Percentiles rank a stretch among this genome's conserved stretches.
phyloP scores from a whole-genome alignment of 2,329 filamentous ascomycete genomes.

The Corinectria fuckeliana region DNA sequence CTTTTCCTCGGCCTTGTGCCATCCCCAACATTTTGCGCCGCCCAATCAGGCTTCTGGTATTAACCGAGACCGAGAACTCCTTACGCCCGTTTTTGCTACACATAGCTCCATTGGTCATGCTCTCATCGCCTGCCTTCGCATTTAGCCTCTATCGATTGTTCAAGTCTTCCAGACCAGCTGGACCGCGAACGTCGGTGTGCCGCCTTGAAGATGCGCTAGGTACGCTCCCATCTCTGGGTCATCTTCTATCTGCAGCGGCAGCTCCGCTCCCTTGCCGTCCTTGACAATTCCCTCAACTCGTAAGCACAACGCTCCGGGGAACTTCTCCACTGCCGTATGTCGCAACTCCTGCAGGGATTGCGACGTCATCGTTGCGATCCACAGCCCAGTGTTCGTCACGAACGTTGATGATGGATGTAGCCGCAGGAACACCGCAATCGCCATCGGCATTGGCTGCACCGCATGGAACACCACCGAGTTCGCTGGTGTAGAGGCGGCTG shows the following conservation, averaged over 20 bases:
- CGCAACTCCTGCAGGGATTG: constrained; percentile 67
- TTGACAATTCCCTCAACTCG: constrained; percentile 72
- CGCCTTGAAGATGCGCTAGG: constrained; percentile 65
- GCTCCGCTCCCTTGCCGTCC: constrained; percentile 64
- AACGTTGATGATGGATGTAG: constrained; percentile 69
- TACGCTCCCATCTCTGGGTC: constrained; percentile 78
- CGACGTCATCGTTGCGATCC: constrained; percentile 68
- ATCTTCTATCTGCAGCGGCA: constrained; percentile 69
- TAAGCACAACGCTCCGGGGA: constrained; percentile 63
- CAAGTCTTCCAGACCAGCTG: constrained; percentile 45
- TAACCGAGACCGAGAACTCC: constrained; percentile 31
- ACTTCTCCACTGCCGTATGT: constrained; percentile 65
- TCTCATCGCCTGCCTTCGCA: not conserved
- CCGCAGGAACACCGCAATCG: constrained; percentile 71
- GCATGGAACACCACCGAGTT: constrained; percentile 36
- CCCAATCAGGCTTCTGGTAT: constrained; percentile 23
- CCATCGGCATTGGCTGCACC: constrained; percentile 27
- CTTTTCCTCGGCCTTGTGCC: constrained; percentile 9
- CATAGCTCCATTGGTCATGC: not conserved
- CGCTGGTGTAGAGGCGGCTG: constrained; percentile 30
- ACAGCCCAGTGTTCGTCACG: constrained; percentile 58
- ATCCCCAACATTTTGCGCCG: constrained; percentile 1
- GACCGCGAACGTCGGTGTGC: constrained; percentile 52
- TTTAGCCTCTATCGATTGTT: constrained; percentile 2
- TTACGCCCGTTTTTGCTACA: constrained; percentile 26